Conservation (phyloP, 2,329 filamentous ascomycete species). For the Stenocarpella maydis region DNA sequence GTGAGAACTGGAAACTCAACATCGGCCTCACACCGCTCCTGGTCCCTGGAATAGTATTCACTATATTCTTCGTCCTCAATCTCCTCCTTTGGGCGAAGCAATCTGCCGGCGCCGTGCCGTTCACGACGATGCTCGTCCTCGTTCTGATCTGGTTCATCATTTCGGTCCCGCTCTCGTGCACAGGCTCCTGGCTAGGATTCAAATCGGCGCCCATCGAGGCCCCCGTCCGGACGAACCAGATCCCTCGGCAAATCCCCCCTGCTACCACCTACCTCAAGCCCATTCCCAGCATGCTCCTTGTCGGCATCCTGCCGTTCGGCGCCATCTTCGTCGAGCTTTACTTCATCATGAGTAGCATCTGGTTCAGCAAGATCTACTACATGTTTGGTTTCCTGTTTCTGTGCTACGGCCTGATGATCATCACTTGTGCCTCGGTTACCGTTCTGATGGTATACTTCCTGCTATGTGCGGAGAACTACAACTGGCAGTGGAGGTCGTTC, state of each 20-base stretch:
- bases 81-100: slow-evolving; percentile 95
- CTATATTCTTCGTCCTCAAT: slow-evolving; percentile 90
- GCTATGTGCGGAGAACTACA: slow-evolving; percentile 95
- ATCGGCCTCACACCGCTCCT: slow-evolving; percentile 87
- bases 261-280: slow-evolving; percentile 83
- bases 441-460: slow-evolving; percentile 96
- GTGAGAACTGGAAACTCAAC: slow-evolving; percentile 93
- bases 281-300: slow-evolving; percentile 88
- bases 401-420: slow-evolving; percentile 96
- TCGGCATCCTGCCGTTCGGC: slow-evolving; percentile 91
- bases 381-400: slow-evolving; percentile 99
- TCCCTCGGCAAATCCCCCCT: slow-evolving; percentile 93
- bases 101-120: slow-evolving; percentile 92
- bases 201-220: slow-evolving; percentile 74
- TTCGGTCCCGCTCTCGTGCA: slow-evolving; percentile 88
- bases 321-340: slow-evolving; percentile 98
- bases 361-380: slow-evolving; percentile 99
- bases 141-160: slow-evolving; percentile 97
- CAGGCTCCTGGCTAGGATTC: slow-evolving; percentile 94
- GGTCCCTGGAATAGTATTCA: slow-evolving; percentile 87
- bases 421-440: slow-evolving; percentile 91
- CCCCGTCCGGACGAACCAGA: slow-evolving; percentile 95
- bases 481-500: slow-evolving; percentile 98
- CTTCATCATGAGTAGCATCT: slow-evolving; percentile 99
- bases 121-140: slow-evolving; percentile 95